These are phyloP conservation scores for Solanum virginianum DNA, from an alignment of 257 asterid genomes.

Conservation along the genomic window DNA sequence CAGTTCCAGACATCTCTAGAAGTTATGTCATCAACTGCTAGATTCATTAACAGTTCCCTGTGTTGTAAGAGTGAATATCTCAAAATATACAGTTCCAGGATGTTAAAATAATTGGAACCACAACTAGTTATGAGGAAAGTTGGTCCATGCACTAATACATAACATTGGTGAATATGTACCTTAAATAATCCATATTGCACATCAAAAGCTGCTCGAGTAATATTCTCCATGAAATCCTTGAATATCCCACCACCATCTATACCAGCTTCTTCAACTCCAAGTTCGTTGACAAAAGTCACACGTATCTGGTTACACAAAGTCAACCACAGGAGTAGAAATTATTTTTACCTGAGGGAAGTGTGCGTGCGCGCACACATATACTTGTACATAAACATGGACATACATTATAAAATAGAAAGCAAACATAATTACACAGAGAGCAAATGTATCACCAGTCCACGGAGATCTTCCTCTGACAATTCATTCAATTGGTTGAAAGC, in stretches of 20 bases:
- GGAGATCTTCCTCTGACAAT: constrained; percentile 74
- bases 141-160: not conserved
- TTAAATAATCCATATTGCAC: constrained; percentile 94
- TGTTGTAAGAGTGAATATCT: not conserved
- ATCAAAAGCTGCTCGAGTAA: constrained; percentile 87
- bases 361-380: not conserved
- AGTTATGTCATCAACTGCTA: not conserved
- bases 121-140: not conserved
- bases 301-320: constrained; percentile 53
- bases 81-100: not conserved
- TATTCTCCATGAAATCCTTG: constrained; percentile 97
- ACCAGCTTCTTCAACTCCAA: constrained; percentile 99
- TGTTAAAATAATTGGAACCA: not conserved
- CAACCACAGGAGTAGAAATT: not conserved
- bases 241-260: constrained; percentile 99
- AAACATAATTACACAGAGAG: not conserved
- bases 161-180: constrained; percentile 31
- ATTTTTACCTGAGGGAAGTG: not conserved
- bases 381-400: not conserved
- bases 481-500: constrained; percentile 74
- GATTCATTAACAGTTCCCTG: not conserved
- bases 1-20: not conserved
- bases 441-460: constrained; percentile 57
- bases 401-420: not conserved
- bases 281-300: constrained; percentile 71